These are phyloP conservation scores for Ehretia macrophylla DNA, from an alignment of 257 asterid genomes.

Conservation along the genomic window DNA sequence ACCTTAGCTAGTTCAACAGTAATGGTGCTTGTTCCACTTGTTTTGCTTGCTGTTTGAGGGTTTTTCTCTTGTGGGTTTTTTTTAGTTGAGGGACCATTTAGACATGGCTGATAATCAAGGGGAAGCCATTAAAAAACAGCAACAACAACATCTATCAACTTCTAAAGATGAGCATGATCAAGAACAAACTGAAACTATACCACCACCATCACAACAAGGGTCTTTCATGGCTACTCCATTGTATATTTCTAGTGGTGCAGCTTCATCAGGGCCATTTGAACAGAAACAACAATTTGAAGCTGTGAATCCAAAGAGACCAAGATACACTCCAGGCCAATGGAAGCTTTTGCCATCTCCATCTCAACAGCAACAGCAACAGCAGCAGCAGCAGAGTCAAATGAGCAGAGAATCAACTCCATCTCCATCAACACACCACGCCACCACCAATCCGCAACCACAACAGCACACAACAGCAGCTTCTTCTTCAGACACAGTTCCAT, in stretches of 20 bases:
- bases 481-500: constrained; percentile 34
- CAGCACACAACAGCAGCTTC: constrained; percentile 21
- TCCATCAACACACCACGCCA: constrained; percentile 19
- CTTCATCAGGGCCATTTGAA: constrained; percentile 18
- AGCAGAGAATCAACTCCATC: constrained; percentile 29
- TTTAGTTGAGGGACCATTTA: constrained; percentile 10
- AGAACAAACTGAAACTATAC: constrained; percentile 17
- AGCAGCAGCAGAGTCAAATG: constrained; percentile 13
- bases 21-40: constrained; percentile 18
- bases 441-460: constrained; percentile 13
- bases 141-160: constrained; percentile 27
- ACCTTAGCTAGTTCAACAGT: constrained; percentile 17
- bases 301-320: constrained; percentile 34
- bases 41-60: constrained; percentile 8
- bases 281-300: constrained; percentile 25
- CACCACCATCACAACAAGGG: constrained; percentile 9
- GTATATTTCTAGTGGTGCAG: constrained; percentile 3
- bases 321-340: constrained; percentile 40
- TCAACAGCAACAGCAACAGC: constrained; percentile 14
- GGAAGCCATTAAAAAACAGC: constrained; percentile 21
- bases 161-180: constrained; percentile 27
- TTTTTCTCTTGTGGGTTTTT: background rate
- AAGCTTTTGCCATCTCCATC: constrained; percentile 30
- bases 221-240: constrained; percentile 21
- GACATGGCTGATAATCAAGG: constrained; percentile 39